Conservation (phyloP, 805 yeast species). For the Myxozyma nipponensis region DNA sequence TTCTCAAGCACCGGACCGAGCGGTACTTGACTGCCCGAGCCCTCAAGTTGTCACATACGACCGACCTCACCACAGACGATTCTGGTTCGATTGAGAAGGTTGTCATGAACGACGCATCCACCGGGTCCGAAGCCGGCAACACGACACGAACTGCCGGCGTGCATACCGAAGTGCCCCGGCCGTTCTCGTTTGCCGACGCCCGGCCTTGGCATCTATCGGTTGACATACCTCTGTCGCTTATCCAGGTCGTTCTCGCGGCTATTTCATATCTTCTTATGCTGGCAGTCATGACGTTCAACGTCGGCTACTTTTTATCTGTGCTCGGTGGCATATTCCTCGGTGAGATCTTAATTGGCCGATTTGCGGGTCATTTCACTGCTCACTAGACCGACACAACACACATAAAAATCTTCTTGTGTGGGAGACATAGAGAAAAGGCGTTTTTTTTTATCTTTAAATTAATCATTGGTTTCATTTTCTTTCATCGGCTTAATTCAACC, state of each 20-base stretch:
- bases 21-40: constrained; percentile 15
- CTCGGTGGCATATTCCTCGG: constrained; percentile 33
- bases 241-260: constrained; percentile 26
- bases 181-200: constrained; percentile 11
- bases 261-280: constrained; percentile 31
- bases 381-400: background rate
- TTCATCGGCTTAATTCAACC: background rate
- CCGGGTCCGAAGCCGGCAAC: too few relatives aligned
- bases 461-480: background rate
- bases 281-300: constrained; percentile 34
- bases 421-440: too few relatives aligned
- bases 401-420: too few relatives aligned
- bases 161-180: background rate
- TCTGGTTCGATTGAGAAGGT: constrained; percentile 8
- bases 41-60: background rate
- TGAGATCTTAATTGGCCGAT: constrained; percentile 33
- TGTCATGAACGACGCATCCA: background rate
- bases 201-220: constrained; percentile 29
- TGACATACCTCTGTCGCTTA: constrained; percentile 27
- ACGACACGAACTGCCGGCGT: background rate
- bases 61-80: background rate
- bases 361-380: constrained; percentile 9
- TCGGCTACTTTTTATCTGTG: constrained; percentile 33
- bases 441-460: too few relatives aligned
- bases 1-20: constrained; percentile 20